phyloP scores from a whole-genome alignment of 768 basidiomycete species.

The Trametes sanguinea region DNA sequence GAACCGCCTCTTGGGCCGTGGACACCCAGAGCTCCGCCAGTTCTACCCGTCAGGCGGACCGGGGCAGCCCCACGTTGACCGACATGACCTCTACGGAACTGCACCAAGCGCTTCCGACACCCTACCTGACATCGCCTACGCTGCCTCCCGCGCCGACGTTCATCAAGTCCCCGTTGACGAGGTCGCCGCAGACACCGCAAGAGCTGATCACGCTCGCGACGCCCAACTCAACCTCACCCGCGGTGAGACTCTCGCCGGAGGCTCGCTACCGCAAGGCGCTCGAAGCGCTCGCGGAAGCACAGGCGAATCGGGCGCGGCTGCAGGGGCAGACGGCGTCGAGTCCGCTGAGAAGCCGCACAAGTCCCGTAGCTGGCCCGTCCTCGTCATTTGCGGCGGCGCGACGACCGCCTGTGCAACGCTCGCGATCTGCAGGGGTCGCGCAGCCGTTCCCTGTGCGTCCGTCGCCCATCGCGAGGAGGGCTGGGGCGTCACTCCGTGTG shows the following conservation, averaged over 20 bases:
- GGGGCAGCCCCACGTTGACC: conserved; percentile 13
- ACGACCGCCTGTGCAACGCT: conserved; percentile 9
- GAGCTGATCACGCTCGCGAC: not conserved
- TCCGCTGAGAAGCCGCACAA: not conserved
- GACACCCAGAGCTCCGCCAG: not conserved
- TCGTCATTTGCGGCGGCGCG: not conserved
- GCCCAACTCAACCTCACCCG: conserved; percentile 21
- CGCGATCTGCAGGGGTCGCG: conserved; percentile 11
- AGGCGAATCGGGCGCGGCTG: conserved; percentile 21
- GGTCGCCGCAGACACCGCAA: not conserved
- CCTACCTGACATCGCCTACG: conserved; percentile 10
- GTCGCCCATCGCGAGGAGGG: conserved; percentile 5
- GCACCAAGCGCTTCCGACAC: conserved; percentile 3
- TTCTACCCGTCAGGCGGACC: conserved; percentile 3
- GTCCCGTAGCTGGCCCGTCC: conserved; percentile 7
- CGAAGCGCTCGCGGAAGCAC: conserved; percentile 22
- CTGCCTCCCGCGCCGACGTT: not conserved
- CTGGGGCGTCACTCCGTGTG: conserved; percentile 16
- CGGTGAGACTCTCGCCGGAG: conserved; percentile 13
- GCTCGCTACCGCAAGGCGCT: conserved; percentile 21
- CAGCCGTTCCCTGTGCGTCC: conserved; percentile 16
- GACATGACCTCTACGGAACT: conserved; percentile 20
- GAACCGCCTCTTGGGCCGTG: conserved; percentile 15
- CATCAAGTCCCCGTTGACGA: not conserved
- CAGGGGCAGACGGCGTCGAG: not conserved